These are phyloP conservation scores for Takakia lepidozioides DNA, from an alignment of 225 moss, liverwort and hornwort genomes.

Conservation along the genomic window DNA sequence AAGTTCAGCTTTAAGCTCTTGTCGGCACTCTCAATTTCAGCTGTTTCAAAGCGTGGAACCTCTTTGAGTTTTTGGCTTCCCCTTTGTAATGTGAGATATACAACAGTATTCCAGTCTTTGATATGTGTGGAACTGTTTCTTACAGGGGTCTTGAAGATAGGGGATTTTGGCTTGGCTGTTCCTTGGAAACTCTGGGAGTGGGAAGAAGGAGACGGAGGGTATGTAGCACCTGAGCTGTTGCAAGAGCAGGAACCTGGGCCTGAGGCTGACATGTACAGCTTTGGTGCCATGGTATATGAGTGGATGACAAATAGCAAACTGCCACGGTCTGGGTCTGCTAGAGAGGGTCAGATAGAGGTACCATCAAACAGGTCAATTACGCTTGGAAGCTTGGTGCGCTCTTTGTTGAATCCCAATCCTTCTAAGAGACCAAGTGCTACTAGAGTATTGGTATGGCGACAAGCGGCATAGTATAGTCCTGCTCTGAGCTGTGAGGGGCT, in stretches of 20 bases:
- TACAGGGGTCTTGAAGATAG: conserved; percentile 80
- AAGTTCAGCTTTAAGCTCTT: no score
- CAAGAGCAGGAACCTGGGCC: conserved; percentile 86
- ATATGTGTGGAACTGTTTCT: no score
- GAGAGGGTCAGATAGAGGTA: conserved; percentile 62
- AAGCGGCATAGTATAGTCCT: no score
- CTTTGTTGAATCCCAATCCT: conserved; percentile 54
- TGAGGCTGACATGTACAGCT: conserved; percentile 93
- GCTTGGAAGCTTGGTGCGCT: conserved; percentile 34
- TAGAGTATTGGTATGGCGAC: conserved; percentile 33
- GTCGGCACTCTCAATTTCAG: no score
- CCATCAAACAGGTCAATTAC: conserved; percentile 41
- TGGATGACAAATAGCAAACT: conserved; percentile 66
- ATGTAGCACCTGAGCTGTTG: conserved; percentile 83
- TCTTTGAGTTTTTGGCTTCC: no score
- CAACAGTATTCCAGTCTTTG: no score
- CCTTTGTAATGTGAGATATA: conserved; percentile 6
- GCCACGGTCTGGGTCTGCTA: conserved; percentile 66
- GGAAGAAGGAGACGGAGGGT: conserved; percentile 98
- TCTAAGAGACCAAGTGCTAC: conserved; percentile 77
- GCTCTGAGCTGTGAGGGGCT: no score
- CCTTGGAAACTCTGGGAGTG: conserved; percentile 87
- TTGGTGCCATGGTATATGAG: conserved; percentile 90
- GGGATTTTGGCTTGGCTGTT: conserved; percentile 93
- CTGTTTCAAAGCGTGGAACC: no score